A percentile compares a stretch with the other conserved stretches of the same genome.
phyloP scores from a whole-genome alignment of 2,329 filamentous ascomycete genomes.

The Diplodia intermedia region DNA sequence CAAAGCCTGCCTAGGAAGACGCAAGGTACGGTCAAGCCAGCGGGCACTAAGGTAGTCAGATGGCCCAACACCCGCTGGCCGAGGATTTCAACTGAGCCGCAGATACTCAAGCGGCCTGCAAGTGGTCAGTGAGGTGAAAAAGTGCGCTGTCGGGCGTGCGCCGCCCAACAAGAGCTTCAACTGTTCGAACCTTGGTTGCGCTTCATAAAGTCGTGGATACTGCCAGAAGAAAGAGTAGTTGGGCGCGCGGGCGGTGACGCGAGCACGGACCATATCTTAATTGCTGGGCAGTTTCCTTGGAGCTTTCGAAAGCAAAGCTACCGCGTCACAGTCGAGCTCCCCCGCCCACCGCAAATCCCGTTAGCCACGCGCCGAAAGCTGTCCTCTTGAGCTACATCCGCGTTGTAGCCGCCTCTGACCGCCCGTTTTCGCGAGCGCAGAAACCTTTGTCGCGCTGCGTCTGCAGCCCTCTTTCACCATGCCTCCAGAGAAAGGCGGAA shows the following conservation, averaged over 20 bases:
- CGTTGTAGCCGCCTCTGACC: background rate
- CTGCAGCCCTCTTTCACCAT: slow-evolving; percentile 38
- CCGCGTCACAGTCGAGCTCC: background rate
- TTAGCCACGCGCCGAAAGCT: background rate
- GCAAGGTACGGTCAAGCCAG: background rate
- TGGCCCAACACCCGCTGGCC: background rate
- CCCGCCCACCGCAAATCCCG: background rate
- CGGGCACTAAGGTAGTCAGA: background rate
- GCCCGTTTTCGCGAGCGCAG: background rate
- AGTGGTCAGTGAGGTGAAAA: background rate
- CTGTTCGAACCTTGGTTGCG: background rate
- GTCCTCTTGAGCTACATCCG: background rate
- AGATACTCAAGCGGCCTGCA: background rate
- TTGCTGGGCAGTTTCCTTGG: slow-evolving; percentile 11
- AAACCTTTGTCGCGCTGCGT: slow-evolving; percentile 2
- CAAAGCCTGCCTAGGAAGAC: background rate
- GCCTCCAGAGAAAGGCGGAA: slow-evolving; percentile 77
- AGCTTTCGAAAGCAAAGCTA: slow-evolving; percentile 11
- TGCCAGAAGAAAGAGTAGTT: background rate
- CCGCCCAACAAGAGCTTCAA: background rate
- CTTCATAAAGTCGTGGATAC: background rate
- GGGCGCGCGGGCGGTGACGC: background rate
- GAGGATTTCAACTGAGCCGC: background rate
- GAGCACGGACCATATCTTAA: slow-evolving; percentile 11
- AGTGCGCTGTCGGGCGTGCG: background rate